These are phyloP conservation scores for Irpex sp. DNA, from an alignment of 1,284 basidiomycete genomes.

Conservation along the genomic window DNA sequence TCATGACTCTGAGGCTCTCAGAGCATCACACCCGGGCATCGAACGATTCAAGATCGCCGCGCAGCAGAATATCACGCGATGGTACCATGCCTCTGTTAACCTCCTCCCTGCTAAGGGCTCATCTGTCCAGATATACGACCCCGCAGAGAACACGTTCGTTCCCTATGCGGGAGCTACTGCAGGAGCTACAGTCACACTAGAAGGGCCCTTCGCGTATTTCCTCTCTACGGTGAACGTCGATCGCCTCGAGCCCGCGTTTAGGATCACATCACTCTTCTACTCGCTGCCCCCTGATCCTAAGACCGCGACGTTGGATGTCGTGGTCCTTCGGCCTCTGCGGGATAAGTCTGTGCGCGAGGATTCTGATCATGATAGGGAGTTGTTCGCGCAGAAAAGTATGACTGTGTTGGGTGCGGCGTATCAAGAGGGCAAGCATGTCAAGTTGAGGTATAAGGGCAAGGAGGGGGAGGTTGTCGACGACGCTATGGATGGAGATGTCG, in stretches of 20 bases:
- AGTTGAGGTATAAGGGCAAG: constrained; percentile 46
- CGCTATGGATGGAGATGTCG: constrained; percentile 43
- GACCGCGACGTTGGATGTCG: constrained; percentile 62
- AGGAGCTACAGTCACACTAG: constrained; percentile 34
- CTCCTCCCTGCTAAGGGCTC: constrained; percentile 36
- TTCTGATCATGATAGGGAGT: constrained; percentile 35
- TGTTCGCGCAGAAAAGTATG: constrained; percentile 46
- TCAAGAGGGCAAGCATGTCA: constrained; percentile 66
- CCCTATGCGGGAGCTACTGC: constrained; percentile 23
- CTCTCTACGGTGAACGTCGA: constrained; percentile 79
- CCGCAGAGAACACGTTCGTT: constrained; percentile 44
- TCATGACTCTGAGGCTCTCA: constrained; percentile 74
- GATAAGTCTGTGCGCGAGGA: constrained; percentile 51
- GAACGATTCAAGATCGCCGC: constrained; percentile 90
- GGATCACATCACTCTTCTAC: constrained; percentile 61
- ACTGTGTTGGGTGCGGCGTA: constrained; percentile 67
- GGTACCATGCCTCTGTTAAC: constrained; percentile 63
- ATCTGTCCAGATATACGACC: constrained; percentile 63
- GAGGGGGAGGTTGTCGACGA: constrained; percentile 39
- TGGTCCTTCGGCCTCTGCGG: constrained; percentile 78
- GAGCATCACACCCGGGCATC: constrained; percentile 66
- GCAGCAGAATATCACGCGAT: constrained; percentile 65
- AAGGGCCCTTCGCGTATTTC: constrained; percentile 87
- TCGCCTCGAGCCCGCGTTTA: constrained; percentile 79
- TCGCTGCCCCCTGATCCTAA: constrained; percentile 29